Evolutionary conservation across 441 rosid species (phyloP).

Genomic region (Arabidopsis lyrata): DNA sequence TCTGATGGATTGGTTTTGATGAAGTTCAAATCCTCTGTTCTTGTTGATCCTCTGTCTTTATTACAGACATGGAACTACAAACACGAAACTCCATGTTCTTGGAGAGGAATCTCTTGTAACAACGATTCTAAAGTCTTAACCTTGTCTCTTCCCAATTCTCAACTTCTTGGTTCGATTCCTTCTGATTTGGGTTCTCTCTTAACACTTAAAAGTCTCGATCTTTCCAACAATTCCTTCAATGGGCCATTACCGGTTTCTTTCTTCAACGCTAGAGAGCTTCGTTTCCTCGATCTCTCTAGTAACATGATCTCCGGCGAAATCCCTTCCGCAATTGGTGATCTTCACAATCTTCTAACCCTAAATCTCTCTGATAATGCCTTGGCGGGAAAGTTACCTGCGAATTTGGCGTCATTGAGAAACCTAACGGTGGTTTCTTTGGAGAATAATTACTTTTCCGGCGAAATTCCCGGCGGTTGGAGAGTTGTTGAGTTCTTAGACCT

Average conservation of each 20-base stretch:
- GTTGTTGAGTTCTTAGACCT: conserved; percentile 64
- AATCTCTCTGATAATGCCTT: conserved; percentile 81
- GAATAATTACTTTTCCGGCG: conserved; percentile 66
- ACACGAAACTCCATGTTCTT: conserved; percentile 41
- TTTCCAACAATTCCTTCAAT: conserved; percentile 80
- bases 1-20: conserved; percentile 39
- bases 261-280: conserved; percentile 62
- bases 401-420: conserved; percentile 51
- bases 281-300: conserved; percentile 68
- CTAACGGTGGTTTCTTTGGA: conserved; percentile 63
- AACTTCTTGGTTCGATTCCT: conserved; percentile 74
- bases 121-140: conserved; percentile 53
- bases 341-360: conserved; percentile 62
- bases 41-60: conserved; percentile 38
- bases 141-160: conserved; percentile 68
- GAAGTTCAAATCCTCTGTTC: conserved; percentile 40
- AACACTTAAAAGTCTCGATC: conserved; percentile 67
- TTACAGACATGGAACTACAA: conserved; percentile 34
- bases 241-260: conserved; percentile 71
- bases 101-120: conserved; percentile 38
- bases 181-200: conserved; percentile 66
- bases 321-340: conserved; percentile 52
- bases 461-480: conserved; percentile 61
- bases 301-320: conserved; percentile 70
- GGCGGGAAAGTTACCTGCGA: conserved; percentile 71